Percentiles rank a stretch among this genome's conserved stretches.
These are phyloP conservation scores for Cystobasidium tubakii DNA, from an alignment of 768 basidiomycete genomes.

Conservation along the genomic window DNA sequence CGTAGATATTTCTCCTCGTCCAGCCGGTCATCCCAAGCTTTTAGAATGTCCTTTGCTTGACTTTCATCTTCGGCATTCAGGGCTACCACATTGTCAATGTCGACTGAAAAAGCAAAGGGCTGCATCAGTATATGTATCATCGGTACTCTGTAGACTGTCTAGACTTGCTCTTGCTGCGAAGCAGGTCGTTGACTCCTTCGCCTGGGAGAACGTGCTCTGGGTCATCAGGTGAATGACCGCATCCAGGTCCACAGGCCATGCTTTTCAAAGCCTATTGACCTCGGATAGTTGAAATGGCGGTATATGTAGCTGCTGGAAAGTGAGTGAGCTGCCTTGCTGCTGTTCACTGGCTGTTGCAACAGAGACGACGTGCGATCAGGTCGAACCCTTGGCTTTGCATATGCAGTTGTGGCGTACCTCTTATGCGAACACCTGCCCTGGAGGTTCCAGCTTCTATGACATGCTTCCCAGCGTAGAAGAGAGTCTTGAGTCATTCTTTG, in stretches of 20 bases:
- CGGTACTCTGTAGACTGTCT: background rate
- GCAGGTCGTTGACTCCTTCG: slow-evolving; percentile 30
- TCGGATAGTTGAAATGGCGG: background rate
- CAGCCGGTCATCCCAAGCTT: slow-evolving; percentile 31
- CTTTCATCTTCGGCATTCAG: slow-evolving; percentile 25
- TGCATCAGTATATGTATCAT: background rate
- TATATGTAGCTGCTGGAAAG: background rate
- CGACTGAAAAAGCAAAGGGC: background rate
- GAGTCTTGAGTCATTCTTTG: slow-evolving; percentile 16
- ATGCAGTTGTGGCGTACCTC: background rate
- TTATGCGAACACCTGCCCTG: background rate
- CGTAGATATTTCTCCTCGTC: slow-evolving; percentile 25
- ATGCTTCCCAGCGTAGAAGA: slow-evolving; percentile 23
- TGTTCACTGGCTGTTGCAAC: background rate
- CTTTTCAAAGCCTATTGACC: background rate
- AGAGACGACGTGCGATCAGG: background rate
- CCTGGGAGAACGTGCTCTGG: slow-evolving; percentile 34
- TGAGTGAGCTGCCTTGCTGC: too few relatives aligned
- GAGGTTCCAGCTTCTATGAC: background rate
- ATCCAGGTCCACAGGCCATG: slow-evolving; percentile 28
- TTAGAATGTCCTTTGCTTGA: slow-evolving; percentile 23
- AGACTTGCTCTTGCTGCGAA: slow-evolving; percentile 11
- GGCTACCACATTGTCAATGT: slow-evolving; percentile 34
- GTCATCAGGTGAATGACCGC: slow-evolving; percentile 16
- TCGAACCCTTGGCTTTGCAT: too few relatives aligned